A percentile compares a stretch with the other conserved stretches of the same genome.
These are phyloP conservation scores for Plenodomus tracheiphilus DNA, from an alignment of 2,329 filamentous ascomycete species.

Conservation along the genomic window DNA sequence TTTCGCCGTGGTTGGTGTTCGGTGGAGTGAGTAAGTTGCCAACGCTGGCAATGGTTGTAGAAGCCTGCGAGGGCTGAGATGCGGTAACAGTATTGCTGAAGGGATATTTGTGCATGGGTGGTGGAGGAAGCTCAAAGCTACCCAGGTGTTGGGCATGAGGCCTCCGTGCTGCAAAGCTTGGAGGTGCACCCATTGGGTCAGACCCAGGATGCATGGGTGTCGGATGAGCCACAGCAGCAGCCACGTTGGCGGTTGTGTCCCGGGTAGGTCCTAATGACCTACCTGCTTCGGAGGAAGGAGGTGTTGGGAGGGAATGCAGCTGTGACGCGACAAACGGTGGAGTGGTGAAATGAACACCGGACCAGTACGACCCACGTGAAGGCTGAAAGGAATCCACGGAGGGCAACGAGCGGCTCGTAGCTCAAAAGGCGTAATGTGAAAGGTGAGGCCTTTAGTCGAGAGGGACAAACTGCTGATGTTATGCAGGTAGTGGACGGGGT, in stretches of 20 bases:
- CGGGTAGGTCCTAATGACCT: conserved; percentile 47
- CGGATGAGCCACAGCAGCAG: conserved; percentile 63
- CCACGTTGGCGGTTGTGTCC: conserved; percentile 61
- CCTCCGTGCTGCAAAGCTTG: conserved; percentile 71
- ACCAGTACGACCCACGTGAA: conserved; percentile 55
- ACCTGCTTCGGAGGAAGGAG: conserved; percentile 47
- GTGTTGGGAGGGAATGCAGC: conserved; percentile 45
- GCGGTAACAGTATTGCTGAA: conserved; percentile 44
- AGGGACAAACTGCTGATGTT: conserved; percentile 40
- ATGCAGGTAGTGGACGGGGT: conserved; percentile 35
- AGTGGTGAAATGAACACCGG: conserved; percentile 44
- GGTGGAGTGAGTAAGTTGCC: conserved; percentile 66
- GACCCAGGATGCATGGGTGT: conserved; percentile 65
- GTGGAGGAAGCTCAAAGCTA: conserved; percentile 67
- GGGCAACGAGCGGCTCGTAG: conserved; percentile 43
- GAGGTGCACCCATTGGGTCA: conserved; percentile 63
- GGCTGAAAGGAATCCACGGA: conserved; percentile 55
- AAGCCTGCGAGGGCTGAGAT: conserved; percentile 53
- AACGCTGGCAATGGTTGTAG: conserved; percentile 55
- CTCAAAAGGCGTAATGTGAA: conserved; percentile 35
- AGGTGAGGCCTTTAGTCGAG: conserved; percentile 31
- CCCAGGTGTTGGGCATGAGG: conserved; percentile 70
- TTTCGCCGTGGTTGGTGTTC: conserved; percentile 62
- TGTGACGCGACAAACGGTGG: conserved; percentile 44
- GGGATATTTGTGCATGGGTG: conserved; percentile 60